Percentiles rank a stretch among this genome's conserved stretches.
Conservation (phyloP, 2,329 filamentous ascomycete genomes). For the Tolypocladium nubicola region DNA sequence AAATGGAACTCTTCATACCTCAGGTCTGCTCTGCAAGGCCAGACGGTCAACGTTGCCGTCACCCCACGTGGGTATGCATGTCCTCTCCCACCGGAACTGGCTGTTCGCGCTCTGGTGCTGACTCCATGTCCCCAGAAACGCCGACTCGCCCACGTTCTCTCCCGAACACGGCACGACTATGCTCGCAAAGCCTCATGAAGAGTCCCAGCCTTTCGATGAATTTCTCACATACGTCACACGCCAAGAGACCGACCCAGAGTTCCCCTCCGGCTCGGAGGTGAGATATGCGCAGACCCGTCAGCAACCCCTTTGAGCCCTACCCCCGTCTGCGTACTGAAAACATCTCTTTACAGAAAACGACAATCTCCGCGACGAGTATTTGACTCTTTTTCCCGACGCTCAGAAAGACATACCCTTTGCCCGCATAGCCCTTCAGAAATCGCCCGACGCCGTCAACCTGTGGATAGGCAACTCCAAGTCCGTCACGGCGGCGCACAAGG, state of each 20-base stretch:
- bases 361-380: slow-evolving; percentile 67
- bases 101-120: background rate
- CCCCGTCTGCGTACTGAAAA: background rate
- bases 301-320: slow-evolving; percentile 11
- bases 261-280: slow-evolving; percentile 32
- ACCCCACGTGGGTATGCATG: slow-evolving; percentile 55
- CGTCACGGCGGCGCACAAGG: slow-evolving; percentile 65
- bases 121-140: slow-evolving; percentile 17
- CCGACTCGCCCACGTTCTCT: slow-evolving; percentile 22
- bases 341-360: slow-evolving; percentile 52
- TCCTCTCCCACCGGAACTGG: background rate
- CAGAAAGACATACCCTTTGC: slow-evolving; percentile 60
- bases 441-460: slow-evolving; percentile 69
- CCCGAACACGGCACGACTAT: slow-evolving; percentile 21
- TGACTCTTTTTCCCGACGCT: slow-evolving; percentile 49
- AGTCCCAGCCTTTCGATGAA: slow-evolving; percentile 46
- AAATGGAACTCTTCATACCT: slow-evolving; percentile 56
- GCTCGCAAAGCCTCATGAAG: slow-evolving; percentile 66
- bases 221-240: slow-evolving; percentile 52
- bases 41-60: slow-evolving; percentile 62
- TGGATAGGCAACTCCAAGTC: slow-evolving; percentile 70
- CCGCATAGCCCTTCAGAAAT: slow-evolving; percentile 53
- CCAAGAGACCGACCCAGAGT: slow-evolving; percentile 38
- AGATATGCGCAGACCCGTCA: slow-evolving; percentile 67
- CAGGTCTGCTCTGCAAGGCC: slow-evolving; percentile 38